Evolutionary conservation across 495 filamentous ascomycete genomes (phyloP), one percentile per base, ranked within the genome.

Genomic region (Corynascus novoguineensis): DNA sequence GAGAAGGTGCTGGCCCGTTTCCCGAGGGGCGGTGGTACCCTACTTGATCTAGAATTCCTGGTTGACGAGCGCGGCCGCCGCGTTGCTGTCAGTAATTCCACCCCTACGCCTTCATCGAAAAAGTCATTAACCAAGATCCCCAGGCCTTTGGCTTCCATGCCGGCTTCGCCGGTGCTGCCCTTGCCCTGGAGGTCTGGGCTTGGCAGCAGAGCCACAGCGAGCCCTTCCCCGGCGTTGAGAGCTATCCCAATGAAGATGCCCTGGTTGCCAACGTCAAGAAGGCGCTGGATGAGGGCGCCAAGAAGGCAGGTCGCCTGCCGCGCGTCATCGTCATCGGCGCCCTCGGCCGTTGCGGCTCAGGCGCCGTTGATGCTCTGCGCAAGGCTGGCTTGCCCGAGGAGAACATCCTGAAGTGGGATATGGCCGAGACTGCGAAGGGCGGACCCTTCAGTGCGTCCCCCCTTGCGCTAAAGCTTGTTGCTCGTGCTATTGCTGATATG

Each of bases 11-110:
- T 98, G 14, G 80, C 83, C 52, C 80, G 92, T 42, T 97, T 92
- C 75, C 80, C 87, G 8, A 79, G 85, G 28, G 93, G 92, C 29
- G 86, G 85, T 44, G 92, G 92, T 48, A 87, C 82, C 9, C 82
- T 98, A 24, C 80, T 91, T 44, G 92, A 98, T 63, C 78, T 98
- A 53, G 92, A 98, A 68, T 97, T 97, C 72, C 75, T 97, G n/a
- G 82, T 83, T 67, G 88, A 96, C 61, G 81, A 81, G 31, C 78
- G 67, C 44, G 87, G 89, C n/a, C 78, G 90, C 45, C 78, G 92
- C 66, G 88, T 97, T 40, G 91, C 92, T 17, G 80, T 68, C 11
- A 40, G 65, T 60, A n/a, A n/a, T 46, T 28, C 19, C 35, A n/a
- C 10, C 2, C 31, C 47, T 14, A 37, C 5, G 3, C 7, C 24